Evolutionary conservation across 2,329 filamentous ascomycete genomes (phyloP), one percentile per base, ranked within the genome.

Genomic region (Sphaerostilbella broomeana): DNA sequence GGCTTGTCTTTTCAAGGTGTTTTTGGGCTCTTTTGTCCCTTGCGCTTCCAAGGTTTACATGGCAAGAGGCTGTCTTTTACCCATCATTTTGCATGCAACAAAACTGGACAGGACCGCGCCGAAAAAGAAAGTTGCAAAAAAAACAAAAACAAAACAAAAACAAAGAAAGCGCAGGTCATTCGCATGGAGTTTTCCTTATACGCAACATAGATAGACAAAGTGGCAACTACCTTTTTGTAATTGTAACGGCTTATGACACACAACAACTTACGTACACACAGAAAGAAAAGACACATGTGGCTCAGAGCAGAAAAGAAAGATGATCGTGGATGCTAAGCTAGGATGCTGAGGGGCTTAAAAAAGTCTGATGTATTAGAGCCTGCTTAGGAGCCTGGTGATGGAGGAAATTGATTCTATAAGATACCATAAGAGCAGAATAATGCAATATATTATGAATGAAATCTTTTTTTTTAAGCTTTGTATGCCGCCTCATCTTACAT

Each of bases 171-270:
- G 35, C 41, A 39, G 31, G 46, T 34, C 38, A 31, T 38, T 38
- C 17, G 31, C 30, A 35, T 31, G 39, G 38, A 35, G 30, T 39
- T 35, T n/a, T 39, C 15, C 35, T 44, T 42, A 24, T 38, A 42
- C 38, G 46, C 38, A 35, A 44, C 36, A 49, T 54, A 52, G 49
- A 54, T 42, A n/a, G 46, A 42, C 42, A 45, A 37, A 44, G 39
- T 43, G 44, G 47, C 42, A 44, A 48, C 48, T 44, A 43, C 36
- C 30, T 43, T 40, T 37, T 44, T 55, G 49, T 55, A 52, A 47
- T 54, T 51, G 38, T 53, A 49, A 53, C 43, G 51, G 44, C 36
- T 51, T 43, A 51, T 44, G 43, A 49, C 44, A 30, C 13, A 33
- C 21, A 20, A 31, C 31, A 20, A 25, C 19, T 33, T 25, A 12